phyloP scores from a whole-genome alignment of 371 early-diverging fungal genomes.

The Blakeslea trispora region DNA sequence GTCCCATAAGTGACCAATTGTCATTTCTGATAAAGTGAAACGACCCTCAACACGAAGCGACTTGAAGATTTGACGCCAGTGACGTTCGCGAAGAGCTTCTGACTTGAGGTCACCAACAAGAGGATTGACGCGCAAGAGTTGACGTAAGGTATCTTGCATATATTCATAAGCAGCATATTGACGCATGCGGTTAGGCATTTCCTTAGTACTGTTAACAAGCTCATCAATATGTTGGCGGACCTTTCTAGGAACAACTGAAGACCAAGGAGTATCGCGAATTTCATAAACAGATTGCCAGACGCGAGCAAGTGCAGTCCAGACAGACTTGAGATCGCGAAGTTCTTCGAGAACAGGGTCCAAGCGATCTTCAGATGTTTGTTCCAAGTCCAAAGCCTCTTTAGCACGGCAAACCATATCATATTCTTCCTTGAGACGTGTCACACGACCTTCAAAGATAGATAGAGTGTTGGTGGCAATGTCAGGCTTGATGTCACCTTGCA shows the following conservation, averaged over 20 bases:
- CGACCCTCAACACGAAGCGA: slow-evolving; percentile 74
- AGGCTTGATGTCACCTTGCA: slow-evolving; percentile 92
- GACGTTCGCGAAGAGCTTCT: slow-evolving; percentile 95
- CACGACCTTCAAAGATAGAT: slow-evolving; percentile 84
- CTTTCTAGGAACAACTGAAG: slow-evolving; percentile 87
- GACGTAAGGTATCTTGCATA: slow-evolving; percentile 82
- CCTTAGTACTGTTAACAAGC: slow-evolving; percentile 81
- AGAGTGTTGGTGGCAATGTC: slow-evolving; percentile 85
- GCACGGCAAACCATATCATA: slow-evolving; percentile 90
- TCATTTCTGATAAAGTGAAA: slow-evolving; percentile 78
- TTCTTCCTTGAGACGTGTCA: slow-evolving; percentile 84
- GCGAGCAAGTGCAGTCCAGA: slow-evolving; percentile 87
- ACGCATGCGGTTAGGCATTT: slow-evolving; percentile 93
- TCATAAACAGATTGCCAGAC: slow-evolving; percentile 87
- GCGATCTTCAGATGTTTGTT: slow-evolving; percentile 65
- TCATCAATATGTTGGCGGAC: slow-evolving; percentile 85
- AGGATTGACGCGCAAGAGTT: slow-evolving; percentile 79
- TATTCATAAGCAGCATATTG: slow-evolving; percentile 98
- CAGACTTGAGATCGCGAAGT: slow-evolving; percentile 88
- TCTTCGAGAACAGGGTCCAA: slow-evolving; percentile 93
- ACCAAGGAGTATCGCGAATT: slow-evolving; percentile 89
- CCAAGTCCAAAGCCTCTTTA: slow-evolving; percentile 91
- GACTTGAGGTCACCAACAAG: slow-evolving; percentile 91
- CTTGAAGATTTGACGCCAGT: slow-evolving; percentile 95
- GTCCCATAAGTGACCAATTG: slow-evolving; percentile 95